These are phyloP conservation scores for Radiomyces spectabilis DNA, from an alignment of 192 early-diverging fungal genomes.

Conservation along the genomic window DNA sequence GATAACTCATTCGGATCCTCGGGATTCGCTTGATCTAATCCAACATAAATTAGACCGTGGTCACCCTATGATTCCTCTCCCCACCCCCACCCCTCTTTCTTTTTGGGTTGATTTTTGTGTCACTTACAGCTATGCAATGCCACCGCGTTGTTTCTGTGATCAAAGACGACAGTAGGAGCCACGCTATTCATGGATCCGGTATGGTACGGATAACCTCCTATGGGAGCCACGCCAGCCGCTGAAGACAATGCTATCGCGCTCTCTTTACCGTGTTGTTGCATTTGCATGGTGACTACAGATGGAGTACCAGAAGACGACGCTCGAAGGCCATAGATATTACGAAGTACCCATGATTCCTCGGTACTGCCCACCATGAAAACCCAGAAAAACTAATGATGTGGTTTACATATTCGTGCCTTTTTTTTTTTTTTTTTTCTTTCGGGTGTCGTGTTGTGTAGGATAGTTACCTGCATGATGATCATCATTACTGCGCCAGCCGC, in stretches of 20 bases:
- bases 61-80: too few relatives aligned
- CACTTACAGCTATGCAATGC: conserved; percentile 4
- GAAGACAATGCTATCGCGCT: too few relatives aligned
- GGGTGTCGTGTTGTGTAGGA: too few relatives aligned
- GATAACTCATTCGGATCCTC: conserved; percentile 89
- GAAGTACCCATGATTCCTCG: conserved; percentile 36
- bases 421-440: neutral
- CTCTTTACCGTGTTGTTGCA: too few relatives aligned
- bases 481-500: too few relatives aligned
- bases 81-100: too few relatives aligned
- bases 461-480: conserved; percentile 22
- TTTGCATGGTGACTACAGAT: neutral
- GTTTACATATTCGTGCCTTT: neutral
- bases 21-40: conserved; percentile 76
- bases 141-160: neutral
- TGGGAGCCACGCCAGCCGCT: too few relatives aligned
- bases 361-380: conserved; percentile 55
- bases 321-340: neutral
- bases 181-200: too few relatives aligned
- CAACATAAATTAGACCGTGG: too few relatives aligned
- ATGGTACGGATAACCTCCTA: too few relatives aligned
- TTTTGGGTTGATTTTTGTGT: too few relatives aligned
- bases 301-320: too few relatives aligned
- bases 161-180: neutral
- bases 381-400: conserved; percentile 48